These are phyloP conservation scores for Akebia trifoliata DNA, from an alignment of 164 flowering plant genomes.

Conservation along the genomic window DNA sequence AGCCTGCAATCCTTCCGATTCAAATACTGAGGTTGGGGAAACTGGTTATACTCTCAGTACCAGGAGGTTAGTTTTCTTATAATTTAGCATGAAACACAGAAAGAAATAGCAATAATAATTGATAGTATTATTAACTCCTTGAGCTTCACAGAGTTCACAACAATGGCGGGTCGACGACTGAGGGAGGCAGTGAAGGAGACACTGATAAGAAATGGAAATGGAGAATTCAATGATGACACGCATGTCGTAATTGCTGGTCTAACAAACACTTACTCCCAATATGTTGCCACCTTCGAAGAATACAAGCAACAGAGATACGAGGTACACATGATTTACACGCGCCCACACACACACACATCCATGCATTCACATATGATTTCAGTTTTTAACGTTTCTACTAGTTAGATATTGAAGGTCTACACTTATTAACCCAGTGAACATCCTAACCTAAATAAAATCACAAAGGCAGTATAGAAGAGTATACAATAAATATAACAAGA, in stretches of 20 bases:
- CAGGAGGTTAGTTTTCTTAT: slow-evolving; percentile 46
- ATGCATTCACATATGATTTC: no score
- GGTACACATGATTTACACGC: no score
- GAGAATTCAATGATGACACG: slow-evolving; percentile 36
- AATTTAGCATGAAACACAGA: background rate
- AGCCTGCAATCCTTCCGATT: slow-evolving; percentile 68
- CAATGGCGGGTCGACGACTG: slow-evolving; percentile 63
- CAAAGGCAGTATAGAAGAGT: no score
- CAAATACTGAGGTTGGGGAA: slow-evolving; percentile 61
- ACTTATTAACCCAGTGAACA: no score
- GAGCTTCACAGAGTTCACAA: slow-evolving; percentile 47
- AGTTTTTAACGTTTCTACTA: no score
- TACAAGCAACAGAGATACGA: slow-evolving; percentile 58
- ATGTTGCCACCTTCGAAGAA: slow-evolving; percentile 53
- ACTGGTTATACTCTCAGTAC: slow-evolving; percentile 54
- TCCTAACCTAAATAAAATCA: no score
- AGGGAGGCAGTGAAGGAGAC: slow-evolving; percentile 58
- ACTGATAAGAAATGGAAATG: slow-evolving; percentile 32
- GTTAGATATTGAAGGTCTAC: no score
- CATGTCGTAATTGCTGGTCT: slow-evolving; percentile 63
- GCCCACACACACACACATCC: no score
- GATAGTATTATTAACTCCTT: background rate
- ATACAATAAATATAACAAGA: no score
- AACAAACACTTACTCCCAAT: slow-evolving; percentile 60
- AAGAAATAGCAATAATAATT: background rate